Percentiles rank a stretch among this genome's conserved stretches.
These are phyloP conservation scores for Teratosphaeria nubilosa DNA, from an alignment of 2,329 filamentous ascomycete genomes.

Conservation along the genomic window DNA sequence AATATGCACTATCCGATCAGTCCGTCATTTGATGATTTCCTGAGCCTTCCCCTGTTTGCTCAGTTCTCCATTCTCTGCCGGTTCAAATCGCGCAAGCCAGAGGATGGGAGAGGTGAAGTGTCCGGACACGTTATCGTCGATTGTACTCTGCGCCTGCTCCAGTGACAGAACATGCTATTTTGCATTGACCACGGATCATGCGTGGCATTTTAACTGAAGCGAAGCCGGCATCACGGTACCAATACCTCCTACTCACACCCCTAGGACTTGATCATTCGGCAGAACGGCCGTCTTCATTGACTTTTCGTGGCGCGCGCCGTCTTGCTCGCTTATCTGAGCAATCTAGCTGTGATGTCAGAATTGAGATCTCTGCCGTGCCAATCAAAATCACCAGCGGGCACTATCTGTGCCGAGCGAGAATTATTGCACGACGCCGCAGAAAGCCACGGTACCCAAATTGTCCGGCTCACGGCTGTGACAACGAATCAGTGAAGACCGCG, in stretches of 20 bases:
- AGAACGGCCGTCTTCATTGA: background rate
- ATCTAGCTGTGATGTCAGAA: background rate
- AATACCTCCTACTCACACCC: background rate
- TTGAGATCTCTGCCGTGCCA: background rate
- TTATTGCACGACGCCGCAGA: background rate
- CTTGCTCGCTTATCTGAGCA: background rate
- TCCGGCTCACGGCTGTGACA: background rate
- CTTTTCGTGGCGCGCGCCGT: background rate
- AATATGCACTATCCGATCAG: no score
- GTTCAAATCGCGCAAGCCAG: no score
- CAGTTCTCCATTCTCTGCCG: no score
- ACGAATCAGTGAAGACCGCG: background rate
- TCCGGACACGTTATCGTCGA: no score
- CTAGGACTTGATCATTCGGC: background rate
- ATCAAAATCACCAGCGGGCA: background rate
- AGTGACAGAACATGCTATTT: no score
- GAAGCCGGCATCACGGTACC: no score
- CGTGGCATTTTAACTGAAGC: background rate
- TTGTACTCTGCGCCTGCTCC: no score
- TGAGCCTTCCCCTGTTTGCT: no score
- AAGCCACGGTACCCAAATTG: background rate
- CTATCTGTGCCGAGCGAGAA: background rate
- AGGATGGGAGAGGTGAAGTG: no score
- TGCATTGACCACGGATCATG: no score
- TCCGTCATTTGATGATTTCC: no score